Base-by-base conservation (phyloP, 257 asterid genomes). In the Capsicum pubescens region DNA sequence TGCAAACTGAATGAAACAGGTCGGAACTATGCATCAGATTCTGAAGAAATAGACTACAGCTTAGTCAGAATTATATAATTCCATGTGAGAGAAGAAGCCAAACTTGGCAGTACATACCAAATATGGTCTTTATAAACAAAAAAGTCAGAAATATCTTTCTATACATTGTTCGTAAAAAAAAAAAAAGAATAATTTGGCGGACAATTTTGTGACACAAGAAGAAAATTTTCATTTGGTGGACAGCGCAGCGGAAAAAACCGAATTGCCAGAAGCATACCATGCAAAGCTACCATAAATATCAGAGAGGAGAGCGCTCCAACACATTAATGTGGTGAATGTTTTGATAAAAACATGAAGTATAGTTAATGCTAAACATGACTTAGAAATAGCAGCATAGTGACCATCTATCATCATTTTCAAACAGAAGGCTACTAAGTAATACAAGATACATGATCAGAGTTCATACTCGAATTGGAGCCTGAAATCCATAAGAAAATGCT, bases 251-350 rank as follows among this genome's bases (percentile, higher is more conserved):
- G 56, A 50, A 74, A 14, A 8, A 19, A 19, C 13, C 6, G 21
- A 8, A 16, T 50, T 52, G 61, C 60, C 50, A 50, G 80, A 74
- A 13, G 60, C 10, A 74, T 11, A 74, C 8, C 44, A 50, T 48
- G 19, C 17, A 74, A 74, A 74, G 80, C 60, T 21, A 50, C 19
- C 8, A 74, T 74, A 74, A 50, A 50, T 50, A 19, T 74, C 59
- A 46, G n/a, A 44, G 79, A 71, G 57, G 57, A 71, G 36, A 71
- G 58, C 79, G 58, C 79, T 6, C 58, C 80, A 74, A 74, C 60
- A 50, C 59, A 19, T 74, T 48, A 74, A 9, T 74, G 39, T 19
- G n/a, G 80, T 21, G 19, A 74, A 74, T 54, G 58, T 48, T 21
- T 21, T 74, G 60, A 46, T 46, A 12, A 74, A 21, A 74, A 74